Evolutionary conservation across 2,329 filamentous ascomycete genomes (phyloP).

Genomic region (Myriosclerotinia scirpicola): DNA sequence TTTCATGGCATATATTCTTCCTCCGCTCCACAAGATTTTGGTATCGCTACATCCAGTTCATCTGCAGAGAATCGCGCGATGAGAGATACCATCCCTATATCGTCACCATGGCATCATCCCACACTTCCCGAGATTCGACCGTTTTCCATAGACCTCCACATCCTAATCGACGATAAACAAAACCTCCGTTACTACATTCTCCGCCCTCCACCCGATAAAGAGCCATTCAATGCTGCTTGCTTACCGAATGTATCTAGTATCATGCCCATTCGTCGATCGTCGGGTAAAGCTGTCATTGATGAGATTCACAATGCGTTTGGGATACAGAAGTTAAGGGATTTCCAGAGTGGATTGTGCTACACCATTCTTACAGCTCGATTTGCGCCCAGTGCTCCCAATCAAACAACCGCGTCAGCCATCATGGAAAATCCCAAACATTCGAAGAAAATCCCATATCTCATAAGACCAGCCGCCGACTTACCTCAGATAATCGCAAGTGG

Average conservation of each 20-base stretch:
- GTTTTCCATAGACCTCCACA: constrained; percentile 6
- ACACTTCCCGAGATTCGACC: constrained; percentile 18
- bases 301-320: not conserved
- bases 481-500: constrained; percentile 14
- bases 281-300: not conserved
- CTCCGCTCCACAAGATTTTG: not conserved
- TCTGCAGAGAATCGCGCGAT: not conserved
- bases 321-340: constrained; percentile 15
- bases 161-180: constrained; percentile 15
- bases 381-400: not conserved
- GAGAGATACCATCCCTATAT: not conserved
- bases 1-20: constrained; percentile 14
- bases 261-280: not conserved
- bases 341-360: not conserved
- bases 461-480: not conserved
- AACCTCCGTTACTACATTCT: constrained; percentile 13
- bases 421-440: no score
- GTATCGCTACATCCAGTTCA: not conserved
- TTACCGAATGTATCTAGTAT: not conserved
- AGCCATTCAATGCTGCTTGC: not conserved
- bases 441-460: not conserved
- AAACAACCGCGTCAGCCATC: no score
- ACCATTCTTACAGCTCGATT: constrained; percentile 7
- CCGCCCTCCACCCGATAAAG: constrained; percentile 1
- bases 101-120: constrained; percentile 9